These are phyloP conservation scores for Podila minutissima DNA, from an alignment of 192 early-diverging fungal genomes.

Conservation along the genomic window DNA sequence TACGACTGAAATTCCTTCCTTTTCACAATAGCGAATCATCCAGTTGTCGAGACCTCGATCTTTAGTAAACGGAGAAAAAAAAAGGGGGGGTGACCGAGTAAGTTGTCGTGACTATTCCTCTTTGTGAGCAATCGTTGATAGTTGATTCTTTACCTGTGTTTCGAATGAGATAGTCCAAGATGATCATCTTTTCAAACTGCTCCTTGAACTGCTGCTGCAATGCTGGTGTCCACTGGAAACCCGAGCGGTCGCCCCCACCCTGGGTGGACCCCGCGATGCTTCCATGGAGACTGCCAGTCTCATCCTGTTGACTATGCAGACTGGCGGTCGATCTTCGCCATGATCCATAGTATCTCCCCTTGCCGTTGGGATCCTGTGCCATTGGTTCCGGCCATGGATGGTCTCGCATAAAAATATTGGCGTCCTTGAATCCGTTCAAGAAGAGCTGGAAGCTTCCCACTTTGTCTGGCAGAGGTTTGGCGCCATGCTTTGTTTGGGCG, in stretches of 20 bases:
- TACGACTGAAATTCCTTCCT: conserved; percentile 42
- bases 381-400: conserved; percentile 58
- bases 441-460: conserved; percentile 90
- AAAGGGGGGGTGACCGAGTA: neutral
- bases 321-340: conserved; percentile 10
- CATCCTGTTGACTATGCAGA: conserved; percentile 23
- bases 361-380: neutral
- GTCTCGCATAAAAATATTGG: conserved; percentile 81
- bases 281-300: conserved; percentile 18
- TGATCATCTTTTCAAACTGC: conserved; percentile 83
- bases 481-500: conserved; percentile 44
- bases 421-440: conserved; percentile 83
- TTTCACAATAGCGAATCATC: conserved; percentile 82
- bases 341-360: conserved; percentile 7
- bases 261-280: conserved; percentile 15
- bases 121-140: neutral
- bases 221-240: conserved; percentile 58
- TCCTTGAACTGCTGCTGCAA: conserved; percentile 64
- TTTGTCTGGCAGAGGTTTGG: conserved; percentile 76
- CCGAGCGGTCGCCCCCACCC: conserved; percentile 9
- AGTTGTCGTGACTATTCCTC: neutral
- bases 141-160: conserved; percentile 75
- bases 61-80: conserved; percentile 12
- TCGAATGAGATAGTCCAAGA: conserved; percentile 91
- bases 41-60: conserved; percentile 82